phyloP scores from a whole-genome alignment of 2,329 filamentous ascomycete species.

The Davidsoniella neocaledoniae region DNA sequence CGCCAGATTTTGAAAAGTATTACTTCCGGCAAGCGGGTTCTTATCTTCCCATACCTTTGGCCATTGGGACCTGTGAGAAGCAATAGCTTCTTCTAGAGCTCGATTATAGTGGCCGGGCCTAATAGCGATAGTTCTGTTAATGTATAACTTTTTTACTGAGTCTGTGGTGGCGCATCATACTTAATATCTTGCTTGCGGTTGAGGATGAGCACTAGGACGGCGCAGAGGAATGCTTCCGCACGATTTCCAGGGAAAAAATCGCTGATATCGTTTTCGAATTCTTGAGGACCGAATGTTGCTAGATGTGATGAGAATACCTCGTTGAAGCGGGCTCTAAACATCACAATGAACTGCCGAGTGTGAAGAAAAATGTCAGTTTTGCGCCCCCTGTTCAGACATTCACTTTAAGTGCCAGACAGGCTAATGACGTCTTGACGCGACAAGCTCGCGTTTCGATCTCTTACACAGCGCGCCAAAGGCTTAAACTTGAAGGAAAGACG shows the following conservation, averaged over 20 bases:
- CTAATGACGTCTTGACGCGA: conserved; percentile 28
- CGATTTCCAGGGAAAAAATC: conserved; percentile 66
- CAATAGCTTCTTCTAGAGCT: conserved; percentile 83
- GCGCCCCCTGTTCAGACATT: neutral
- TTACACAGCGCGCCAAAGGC: conserved; percentile 15
- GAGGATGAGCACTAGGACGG: conserved; percentile 68
- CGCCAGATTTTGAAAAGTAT: conserved; percentile 67
- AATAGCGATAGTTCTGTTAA: conserved; percentile 14
- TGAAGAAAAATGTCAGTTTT: conserved; percentile 19
- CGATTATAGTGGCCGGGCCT: conserved; percentile 86
- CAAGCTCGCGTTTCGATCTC: conserved; percentile 30
- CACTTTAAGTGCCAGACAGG: conserved; percentile 9
- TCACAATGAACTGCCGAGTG: conserved; percentile 69
- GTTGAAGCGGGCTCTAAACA: conserved; percentile 88
- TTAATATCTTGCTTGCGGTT: conserved; percentile 99
- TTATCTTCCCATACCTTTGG: conserved; percentile 63
- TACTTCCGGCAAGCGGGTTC: conserved; percentile 67
- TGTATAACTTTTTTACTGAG: neutral
- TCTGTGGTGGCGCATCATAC: conserved; percentile 36
- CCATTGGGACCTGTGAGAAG: conserved; percentile 78
- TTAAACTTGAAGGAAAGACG: conserved; percentile 2
- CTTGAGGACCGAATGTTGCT: conserved; percentile 82
- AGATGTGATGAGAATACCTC: conserved; percentile 79
- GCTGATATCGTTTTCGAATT: conserved; percentile 74
- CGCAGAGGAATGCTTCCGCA: conserved; percentile 77